These are phyloP conservation scores for Penicillium sclerotiorum DNA, from an alignment of 2,329 filamentous ascomycete species.

Conservation along the genomic window DNA sequence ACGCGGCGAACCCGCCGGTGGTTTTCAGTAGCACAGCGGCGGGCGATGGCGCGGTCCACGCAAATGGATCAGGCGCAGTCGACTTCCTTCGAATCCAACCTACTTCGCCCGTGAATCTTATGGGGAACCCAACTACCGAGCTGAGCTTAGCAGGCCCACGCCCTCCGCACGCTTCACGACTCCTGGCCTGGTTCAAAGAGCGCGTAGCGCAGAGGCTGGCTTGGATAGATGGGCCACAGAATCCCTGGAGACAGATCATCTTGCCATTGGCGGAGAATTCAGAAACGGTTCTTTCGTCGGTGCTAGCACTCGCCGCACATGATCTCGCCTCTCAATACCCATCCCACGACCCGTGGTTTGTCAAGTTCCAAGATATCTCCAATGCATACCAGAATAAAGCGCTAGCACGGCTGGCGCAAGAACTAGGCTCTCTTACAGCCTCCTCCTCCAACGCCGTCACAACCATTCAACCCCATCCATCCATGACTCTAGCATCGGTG, in stretches of 20 bases:
- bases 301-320: slow-evolving; percentile 3
- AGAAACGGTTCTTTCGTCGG: slow-evolving; percentile 5
- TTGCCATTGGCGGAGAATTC: slow-evolving; percentile 6
- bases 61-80: background rate
- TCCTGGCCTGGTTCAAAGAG: slow-evolving; percentile 7
- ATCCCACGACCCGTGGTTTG: slow-evolving; percentile 3
- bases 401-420: background rate
- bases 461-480: background rate
- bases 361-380: slow-evolving; percentile 5
- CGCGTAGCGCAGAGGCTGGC: slow-evolving; percentile 5
- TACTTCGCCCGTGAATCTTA: background rate
- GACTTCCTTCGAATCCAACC: slow-evolving; percentile 2
- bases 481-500: slow-evolving; percentile 6
- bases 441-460: background rate
- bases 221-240: slow-evolving; percentile 6
- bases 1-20: background rate
- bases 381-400: slow-evolving; percentile 9
- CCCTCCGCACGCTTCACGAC: slow-evolving; percentile 1
- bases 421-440: slow-evolving; percentile 1
- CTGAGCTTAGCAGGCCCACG: slow-evolving; percentile 1
- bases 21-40: background rate
- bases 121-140: slow-evolving; percentile 3
- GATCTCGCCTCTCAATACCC: slow-evolving; percentile 6
- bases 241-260: slow-evolving; percentile 7
- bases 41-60: background rate